Evolutionary conservation across 169 alveolate genomes (phyloP).

Genomic region (Cryptosporidium canis): DNA sequence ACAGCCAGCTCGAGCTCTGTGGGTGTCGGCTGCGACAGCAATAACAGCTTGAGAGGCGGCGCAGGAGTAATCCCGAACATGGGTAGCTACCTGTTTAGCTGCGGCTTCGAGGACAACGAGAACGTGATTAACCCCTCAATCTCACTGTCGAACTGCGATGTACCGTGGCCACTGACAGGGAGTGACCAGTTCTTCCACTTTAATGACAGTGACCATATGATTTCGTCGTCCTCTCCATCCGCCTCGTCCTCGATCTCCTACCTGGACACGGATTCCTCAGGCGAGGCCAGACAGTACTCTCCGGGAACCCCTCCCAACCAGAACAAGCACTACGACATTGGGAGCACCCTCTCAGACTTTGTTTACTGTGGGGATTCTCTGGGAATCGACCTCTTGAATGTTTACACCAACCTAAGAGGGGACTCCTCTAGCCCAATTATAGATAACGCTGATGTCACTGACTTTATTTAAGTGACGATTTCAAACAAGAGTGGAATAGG

Average conservation of each 20-base stretch:
- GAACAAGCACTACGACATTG: conserved; percentile 9
- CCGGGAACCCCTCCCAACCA: not conserved
- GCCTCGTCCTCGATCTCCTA: conserved; percentile 40
- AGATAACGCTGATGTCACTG: conserved; percentile 4
- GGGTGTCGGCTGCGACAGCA: not conserved
- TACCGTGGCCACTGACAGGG: conserved; percentile 66
- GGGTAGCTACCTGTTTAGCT: not conserved
- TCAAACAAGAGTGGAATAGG: not conserved
- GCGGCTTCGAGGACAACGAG: conserved; percentile 9
- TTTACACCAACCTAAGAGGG: conserved; percentile 23
- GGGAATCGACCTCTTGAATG: conserved; percentile 34
- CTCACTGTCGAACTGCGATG: conserved; percentile 48
- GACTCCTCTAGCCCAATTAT: conserved; percentile 42
- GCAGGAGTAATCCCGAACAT: not conserved
- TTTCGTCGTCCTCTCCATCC: conserved; percentile 24
- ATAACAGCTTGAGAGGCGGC: not conserved
- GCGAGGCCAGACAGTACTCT: conserved; percentile 13
- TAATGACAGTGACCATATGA: not conserved
- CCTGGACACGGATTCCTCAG: conserved; percentile 30
- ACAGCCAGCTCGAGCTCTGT: not conserved
- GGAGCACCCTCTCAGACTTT: conserved; percentile 45
- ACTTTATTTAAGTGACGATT: not conserved
- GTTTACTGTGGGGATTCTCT: conserved; percentile 67
- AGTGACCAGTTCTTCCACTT: conserved; percentile 20
- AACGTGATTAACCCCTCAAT: conserved; percentile 21